A percentile compares a stretch with the other conserved stretches of the same genome.
Conservation (phyloP, 495 filamentous ascomycete species). For the Talaromyces nanjingensis region DNA sequence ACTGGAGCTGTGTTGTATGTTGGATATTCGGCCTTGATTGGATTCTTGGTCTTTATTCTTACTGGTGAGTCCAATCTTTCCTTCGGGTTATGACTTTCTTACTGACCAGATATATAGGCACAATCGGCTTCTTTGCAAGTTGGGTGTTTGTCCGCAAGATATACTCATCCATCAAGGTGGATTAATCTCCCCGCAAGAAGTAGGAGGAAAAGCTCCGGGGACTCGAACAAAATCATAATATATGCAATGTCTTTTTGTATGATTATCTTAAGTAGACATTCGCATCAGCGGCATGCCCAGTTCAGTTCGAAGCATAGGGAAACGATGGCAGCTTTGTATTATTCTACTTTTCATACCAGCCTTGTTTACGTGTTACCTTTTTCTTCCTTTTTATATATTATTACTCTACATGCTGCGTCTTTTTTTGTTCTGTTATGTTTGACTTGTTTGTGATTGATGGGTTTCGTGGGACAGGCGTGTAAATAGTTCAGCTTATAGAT, state of each 20-base stretch:
- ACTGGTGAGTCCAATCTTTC: constrained; percentile 59
- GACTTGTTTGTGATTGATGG: not conserved
- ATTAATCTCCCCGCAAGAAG: constrained; percentile 38
- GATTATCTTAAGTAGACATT: not conserved
- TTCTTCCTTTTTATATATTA: not conserved
- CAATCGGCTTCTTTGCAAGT: constrained; percentile 91
- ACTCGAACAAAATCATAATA: not conserved
- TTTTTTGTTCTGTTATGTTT: not conserved
- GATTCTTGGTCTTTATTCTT: constrained; percentile 85
- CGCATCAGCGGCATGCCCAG: not conserved
- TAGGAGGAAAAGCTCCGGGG: not conserved
- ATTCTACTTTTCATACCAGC: not conserved
- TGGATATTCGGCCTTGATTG: constrained; percentile 84
- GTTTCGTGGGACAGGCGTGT: not conserved
- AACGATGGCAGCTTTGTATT: not conserved
- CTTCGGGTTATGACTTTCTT: not conserved
- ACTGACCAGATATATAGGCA: constrained; percentile 44
- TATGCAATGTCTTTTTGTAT: not conserved
- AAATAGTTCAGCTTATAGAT: not conserved
- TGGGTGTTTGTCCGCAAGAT: constrained; percentile 93
- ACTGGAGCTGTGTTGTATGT: constrained; percentile 86
- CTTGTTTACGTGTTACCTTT: not conserved
- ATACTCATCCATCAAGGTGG: constrained; percentile 93
- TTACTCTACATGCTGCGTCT: not conserved
- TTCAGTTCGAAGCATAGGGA: not conserved